phyloP scores from a whole-genome alignment of 345 rosid species.

The Salix suchowensis region DNA sequence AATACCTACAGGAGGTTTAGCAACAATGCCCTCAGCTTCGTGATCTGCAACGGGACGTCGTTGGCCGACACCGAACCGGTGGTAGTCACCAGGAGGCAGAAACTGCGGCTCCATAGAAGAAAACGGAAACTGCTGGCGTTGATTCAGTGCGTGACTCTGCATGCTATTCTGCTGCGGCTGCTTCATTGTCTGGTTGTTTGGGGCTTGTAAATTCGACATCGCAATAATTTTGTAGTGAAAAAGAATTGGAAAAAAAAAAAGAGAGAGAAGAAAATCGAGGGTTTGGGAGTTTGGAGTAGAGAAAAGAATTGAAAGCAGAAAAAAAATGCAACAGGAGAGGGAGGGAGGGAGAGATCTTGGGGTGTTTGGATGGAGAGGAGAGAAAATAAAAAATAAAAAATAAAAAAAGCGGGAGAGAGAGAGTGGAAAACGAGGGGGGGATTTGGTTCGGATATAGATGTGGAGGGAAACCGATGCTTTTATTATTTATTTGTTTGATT shows the following conservation, averaged over 20 bases:
- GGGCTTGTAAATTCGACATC: slow-evolving; percentile 50
- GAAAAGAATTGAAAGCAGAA: slow-evolving; percentile 1
- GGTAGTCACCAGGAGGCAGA: slow-evolving; percentile 63
- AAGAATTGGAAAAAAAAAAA: slow-evolving; percentile 6
- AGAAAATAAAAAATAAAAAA: slow-evolving; percentile 16
- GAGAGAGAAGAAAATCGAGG: not conserved
- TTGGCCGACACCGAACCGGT: slow-evolving; percentile 43
- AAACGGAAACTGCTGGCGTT: slow-evolving; percentile 38
- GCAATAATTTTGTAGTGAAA: not conserved
- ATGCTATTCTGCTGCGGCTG: slow-evolving; percentile 16
- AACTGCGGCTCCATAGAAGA: slow-evolving; percentile 72
- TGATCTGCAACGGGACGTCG: slow-evolving; percentile 44
- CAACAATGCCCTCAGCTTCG: slow-evolving; percentile 49
- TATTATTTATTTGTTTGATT: too few relatives aligned
- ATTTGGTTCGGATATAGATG: slow-evolving; percentile 92
- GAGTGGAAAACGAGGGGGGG: slow-evolving; percentile 62
- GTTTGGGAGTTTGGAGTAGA: not conserved
- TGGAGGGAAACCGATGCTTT: slow-evolving; percentile 73
- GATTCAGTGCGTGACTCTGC: not conserved
- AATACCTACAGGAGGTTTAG: slow-evolving; percentile 61
- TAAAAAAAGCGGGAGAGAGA: slow-evolving; percentile 45
- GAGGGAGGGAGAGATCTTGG: slow-evolving; percentile 25
- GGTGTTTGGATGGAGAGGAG: slow-evolving; percentile 23
- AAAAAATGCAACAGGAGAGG: slow-evolving; percentile 7
- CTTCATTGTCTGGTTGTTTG: slow-evolving; percentile 25